A percentile compares a stretch with the other conserved stretches of the same genome.
Conservation (phyloP, 139 green algal genomes). For the Pleodorina starrii region DNA sequence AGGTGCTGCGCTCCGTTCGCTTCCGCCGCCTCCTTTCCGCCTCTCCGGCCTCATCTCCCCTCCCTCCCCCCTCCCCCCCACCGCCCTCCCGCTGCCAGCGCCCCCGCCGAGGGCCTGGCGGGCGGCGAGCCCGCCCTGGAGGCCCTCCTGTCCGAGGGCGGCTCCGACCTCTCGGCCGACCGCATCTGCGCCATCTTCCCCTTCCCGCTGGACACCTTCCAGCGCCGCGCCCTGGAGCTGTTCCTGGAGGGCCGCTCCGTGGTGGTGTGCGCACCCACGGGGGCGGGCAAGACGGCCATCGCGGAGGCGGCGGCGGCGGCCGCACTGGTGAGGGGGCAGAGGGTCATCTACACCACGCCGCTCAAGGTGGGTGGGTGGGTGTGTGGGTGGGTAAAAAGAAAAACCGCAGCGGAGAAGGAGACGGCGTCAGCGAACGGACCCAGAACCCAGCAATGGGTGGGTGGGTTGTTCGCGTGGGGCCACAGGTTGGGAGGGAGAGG, state of each 20-base stretch:
- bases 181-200: slow-evolving; percentile 67
- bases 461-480: no score
- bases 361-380: slow-evolving; percentile 73
- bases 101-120: not conserved
- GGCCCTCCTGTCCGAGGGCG: slow-evolving; percentile 63
- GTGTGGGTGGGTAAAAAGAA: no score
- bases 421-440: no score
- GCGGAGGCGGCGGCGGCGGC: slow-evolving; percentile 90
- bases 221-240: slow-evolving; percentile 69
- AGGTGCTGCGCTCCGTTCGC: no score
- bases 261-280: slow-evolving; percentile 95
- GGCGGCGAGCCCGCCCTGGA: slow-evolving; percentile 73
- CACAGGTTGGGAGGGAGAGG: no score
- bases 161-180: slow-evolving; percentile 40
- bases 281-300: slow-evolving; percentile 97
- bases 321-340: slow-evolving; percentile 79
- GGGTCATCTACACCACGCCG: slow-evolving; percentile 94
- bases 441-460: no score
- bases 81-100: not conserved
- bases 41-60: no score
- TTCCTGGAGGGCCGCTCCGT: slow-evolving; percentile 85
- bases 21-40: no score
- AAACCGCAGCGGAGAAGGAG: no score
- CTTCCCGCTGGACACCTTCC: slow-evolving; percentile 78
- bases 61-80: not conserved